Base-by-base conservation (phyloP, 1,139 yeast genomes). In the Lizanozyma gosingica region DNA sequence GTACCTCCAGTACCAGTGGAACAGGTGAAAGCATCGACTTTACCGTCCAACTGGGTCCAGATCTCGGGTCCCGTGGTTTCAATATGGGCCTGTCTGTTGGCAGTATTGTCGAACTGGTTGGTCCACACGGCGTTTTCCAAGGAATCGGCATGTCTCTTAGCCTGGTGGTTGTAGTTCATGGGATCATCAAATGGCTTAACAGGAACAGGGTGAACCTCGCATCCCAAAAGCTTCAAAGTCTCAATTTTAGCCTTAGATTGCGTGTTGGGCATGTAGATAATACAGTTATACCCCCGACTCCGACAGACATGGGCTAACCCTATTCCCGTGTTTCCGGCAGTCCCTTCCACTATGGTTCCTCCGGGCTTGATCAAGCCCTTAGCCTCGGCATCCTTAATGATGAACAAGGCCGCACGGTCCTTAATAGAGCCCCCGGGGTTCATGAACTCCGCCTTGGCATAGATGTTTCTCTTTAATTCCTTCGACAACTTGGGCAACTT, bases 381-480 rank as follows among this genome's bases (percentile, higher is more conserved):
- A 37, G 62, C 59, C 57, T 88, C 96, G 18, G 96, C 96, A 51
- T 83, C 90, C 52, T 82, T 73, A 43, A 87, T 68, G 43, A 88
- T 72, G 53, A 68, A 86, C 38, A 83, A 65, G 0, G 96, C 96
- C 4, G 96, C 96, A 44, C 97, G 73, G 58, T 87, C 97, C 57
- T 87, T 87, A 45, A 88, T 88, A 4, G 94, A 83, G 1, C 96
- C 97, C 38, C 96, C 96, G 2, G 97, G 97, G 62, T 88, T 87
- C 83, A 84, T 83, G 64, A 80, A 84, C 62, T 87, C 97, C 14
- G 94, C 94, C 58, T 87, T 87, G 40, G 86, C 96, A 56, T 78
- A 86, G 49, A 87, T 78, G 53, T 87, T 83, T 51, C 95, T 67
- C 9, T 87, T 87, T 15, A 80, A 61, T 47, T 73, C 73, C 33